Evolutionary conservation across 495 filamentous ascomycete species (phyloP).

Genomic region (Aspergillus carlsbadensis): DNA sequence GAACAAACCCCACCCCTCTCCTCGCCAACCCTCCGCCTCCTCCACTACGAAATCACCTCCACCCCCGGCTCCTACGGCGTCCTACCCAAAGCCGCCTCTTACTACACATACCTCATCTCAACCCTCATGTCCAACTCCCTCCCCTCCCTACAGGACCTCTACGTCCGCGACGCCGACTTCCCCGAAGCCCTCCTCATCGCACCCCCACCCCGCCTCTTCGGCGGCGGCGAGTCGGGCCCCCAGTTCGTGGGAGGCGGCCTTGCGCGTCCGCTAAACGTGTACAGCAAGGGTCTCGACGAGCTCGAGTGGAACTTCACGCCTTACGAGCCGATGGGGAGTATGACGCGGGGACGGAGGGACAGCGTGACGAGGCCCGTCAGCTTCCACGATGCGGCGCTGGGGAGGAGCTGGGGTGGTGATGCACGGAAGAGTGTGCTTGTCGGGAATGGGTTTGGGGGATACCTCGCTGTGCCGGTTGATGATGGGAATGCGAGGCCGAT

Average conservation of each 20-base stretch:
- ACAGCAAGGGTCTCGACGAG: slow-evolving; percentile 82
- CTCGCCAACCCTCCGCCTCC: slow-evolving; percentile 61
- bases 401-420: slow-evolving; percentile 60
- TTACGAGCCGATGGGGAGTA: slow-evolving; percentile 42
- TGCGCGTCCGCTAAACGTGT: slow-evolving; percentile 70
- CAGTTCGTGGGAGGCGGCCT: slow-evolving; percentile 45
- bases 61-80: slow-evolving; percentile 51
- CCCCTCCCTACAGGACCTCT: slow-evolving; percentile 69
- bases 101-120: slow-evolving; percentile 83
- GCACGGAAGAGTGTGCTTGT: slow-evolving; percentile 62
- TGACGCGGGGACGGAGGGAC: slow-evolving; percentile 30
- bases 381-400: slow-evolving; percentile 52
- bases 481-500: slow-evolving; percentile 32
- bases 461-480: slow-evolving; percentile 71
- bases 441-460: slow-evolving; percentile 78
- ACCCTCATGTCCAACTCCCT: slow-evolving; percentile 75
- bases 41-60: slow-evolving; percentile 81
- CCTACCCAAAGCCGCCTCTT: slow-evolving; percentile 60
- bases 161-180: slow-evolving; percentile 81
- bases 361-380: slow-evolving; percentile 53
- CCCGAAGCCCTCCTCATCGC: slow-evolving; percentile 70
- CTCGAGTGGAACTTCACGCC: slow-evolving; percentile 80
- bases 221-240: slow-evolving; percentile 30
- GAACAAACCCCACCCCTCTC: slow-evolving; percentile 59
- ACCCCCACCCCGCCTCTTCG: slow-evolving; percentile 50